These are phyloP conservation scores for Insectozyma bohioensis DNA, from an alignment of 1,139 yeast genomes.

Conservation along the genomic window DNA sequence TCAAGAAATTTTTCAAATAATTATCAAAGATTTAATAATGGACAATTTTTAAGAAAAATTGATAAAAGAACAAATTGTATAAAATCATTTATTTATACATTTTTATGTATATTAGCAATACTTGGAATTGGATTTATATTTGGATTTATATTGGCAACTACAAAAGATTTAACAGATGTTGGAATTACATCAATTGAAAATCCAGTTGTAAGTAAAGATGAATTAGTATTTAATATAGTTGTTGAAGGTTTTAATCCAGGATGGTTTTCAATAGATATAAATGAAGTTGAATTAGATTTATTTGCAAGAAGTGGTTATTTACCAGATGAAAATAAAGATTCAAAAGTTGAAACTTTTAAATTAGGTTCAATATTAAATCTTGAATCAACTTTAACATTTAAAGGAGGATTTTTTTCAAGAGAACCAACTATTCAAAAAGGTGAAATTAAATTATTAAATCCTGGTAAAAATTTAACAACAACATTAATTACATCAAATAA, in stretches of 20 bases:
- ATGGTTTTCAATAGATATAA: constrained; percentile 63
- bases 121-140: constrained; percentile 70
- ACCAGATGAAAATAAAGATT: constrained; percentile 19
- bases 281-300: constrained; percentile 73
- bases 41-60: constrained; percentile 33
- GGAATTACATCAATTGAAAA: constrained; percentile 61
- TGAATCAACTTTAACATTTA: constrained; percentile 73
- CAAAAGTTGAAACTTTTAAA: constrained; percentile 62
- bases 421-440: constrained; percentile 59
- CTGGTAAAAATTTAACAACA: constrained; percentile 63
- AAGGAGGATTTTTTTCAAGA: constrained; percentile 75
- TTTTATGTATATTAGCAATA: constrained; percentile 53
- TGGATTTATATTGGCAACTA: constrained; percentile 84
- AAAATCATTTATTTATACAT: constrained; percentile 56
- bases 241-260: constrained; percentile 90
- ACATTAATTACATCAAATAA: constrained; percentile 6
- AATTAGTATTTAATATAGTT: constrained; percentile 73
- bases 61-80: constrained; percentile 23
- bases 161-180: constrained; percentile 76
- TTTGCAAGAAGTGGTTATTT: constrained; percentile 78
- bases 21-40: constrained; percentile 14
- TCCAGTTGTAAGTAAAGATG: constrained; percentile 80
- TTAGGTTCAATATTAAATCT: constrained; percentile 67
- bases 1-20: constrained; percentile 10
- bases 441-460: constrained; percentile 69